A percentile compares a stretch with the other conserved stretches of the same genome.
Conservation (phyloP, 2,329 filamentous ascomycete species). For the Ilyonectria sp. region DNA sequence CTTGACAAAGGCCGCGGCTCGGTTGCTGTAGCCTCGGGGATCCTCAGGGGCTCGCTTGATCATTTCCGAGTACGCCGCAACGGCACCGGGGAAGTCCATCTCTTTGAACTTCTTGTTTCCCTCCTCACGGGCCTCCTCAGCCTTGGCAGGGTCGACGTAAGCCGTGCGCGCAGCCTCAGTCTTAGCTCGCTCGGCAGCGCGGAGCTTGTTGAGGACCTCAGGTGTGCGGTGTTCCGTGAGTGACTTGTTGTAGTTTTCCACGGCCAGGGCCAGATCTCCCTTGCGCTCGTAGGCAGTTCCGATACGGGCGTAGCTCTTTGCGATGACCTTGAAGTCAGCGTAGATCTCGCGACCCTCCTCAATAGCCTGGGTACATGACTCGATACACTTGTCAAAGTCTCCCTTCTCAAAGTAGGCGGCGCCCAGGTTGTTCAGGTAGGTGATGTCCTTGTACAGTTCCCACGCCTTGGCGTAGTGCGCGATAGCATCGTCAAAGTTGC, state of each 20-base stretch:
- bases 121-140: constrained; percentile 94
- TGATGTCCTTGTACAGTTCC: constrained; percentile 96
- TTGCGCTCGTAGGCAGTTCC: constrained; percentile 94
- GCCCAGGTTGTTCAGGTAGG: constrained; percentile 96
- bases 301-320: constrained; percentile 97
- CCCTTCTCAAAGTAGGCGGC: constrained; percentile 97
- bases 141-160: constrained; percentile 92
- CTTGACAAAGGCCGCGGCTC: constrained; percentile 96
- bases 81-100: constrained; percentile 93
- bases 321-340: constrained; percentile 98
- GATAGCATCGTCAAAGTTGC: constrained; percentile 95
- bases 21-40: constrained; percentile 95
- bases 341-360: constrained; percentile 91
- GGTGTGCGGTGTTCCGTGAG: constrained; percentile 97
- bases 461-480: constrained; percentile 95
- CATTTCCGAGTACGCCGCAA: constrained; percentile 97
- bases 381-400: constrained; percentile 89
- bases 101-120: constrained; percentile 99
- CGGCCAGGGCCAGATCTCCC: constrained; percentile 83
- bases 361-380: constrained; percentile 88
- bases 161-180: constrained; percentile 80
- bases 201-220: constrained; percentile 93
- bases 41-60: constrained; percentile 95
- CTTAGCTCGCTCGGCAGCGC: constrained; percentile 90
- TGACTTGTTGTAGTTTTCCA: constrained; percentile 93